A percentile compares a stretch with the other conserved stretches of the same genome.
phyloP scores from a whole-genome alignment of 768 basidiomycete species.

The Tubosaeta brunneosetosa region DNA sequence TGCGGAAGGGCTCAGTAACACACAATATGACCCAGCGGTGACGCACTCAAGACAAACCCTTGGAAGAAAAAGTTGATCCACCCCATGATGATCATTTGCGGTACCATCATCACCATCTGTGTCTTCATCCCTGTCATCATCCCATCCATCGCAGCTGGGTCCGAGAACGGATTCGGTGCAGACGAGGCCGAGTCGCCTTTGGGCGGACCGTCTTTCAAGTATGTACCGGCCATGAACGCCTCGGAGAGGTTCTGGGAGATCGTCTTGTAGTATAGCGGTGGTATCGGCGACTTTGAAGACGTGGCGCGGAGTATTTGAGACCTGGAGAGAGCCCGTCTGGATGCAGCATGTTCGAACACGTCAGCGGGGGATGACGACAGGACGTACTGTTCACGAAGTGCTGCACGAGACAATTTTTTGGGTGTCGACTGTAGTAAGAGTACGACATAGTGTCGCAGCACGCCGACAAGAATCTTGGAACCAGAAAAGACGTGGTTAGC shows the following conservation, averaged over 20 bases:
- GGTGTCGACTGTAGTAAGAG: constrained; percentile 78
- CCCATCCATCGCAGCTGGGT: constrained; percentile 91
- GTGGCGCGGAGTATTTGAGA: constrained; percentile 82
- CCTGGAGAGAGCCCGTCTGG: constrained; percentile 68
- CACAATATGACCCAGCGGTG: background rate
- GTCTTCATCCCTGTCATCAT: constrained; percentile 99
- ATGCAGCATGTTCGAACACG: constrained; percentile 16
- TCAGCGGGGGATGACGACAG: constrained; percentile 1
- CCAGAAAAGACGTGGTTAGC: constrained; percentile 4
- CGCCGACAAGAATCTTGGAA: constrained; percentile 80
- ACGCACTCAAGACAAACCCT: constrained; percentile 95
- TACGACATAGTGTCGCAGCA: constrained; percentile 90
- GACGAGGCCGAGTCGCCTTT: constrained; percentile 53
- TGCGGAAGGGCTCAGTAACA: constrained; percentile 27
- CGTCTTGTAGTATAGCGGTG: constrained; percentile 63
- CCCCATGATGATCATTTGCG: constrained; percentile 98
- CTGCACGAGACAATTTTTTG: constrained; percentile 71
- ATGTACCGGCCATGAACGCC: constrained; percentile 70
- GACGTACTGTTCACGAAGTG: constrained; percentile 89
- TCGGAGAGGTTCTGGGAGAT: constrained; percentile 71
- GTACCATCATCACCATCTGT: constrained; percentile 99
- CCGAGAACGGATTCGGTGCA: constrained; percentile 79
- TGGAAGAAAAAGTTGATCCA: constrained; percentile 99
- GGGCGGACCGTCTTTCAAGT: constrained; percentile 81
- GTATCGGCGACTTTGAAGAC: constrained; percentile 75